phyloP scores from a whole-genome alignment of 2,329 filamentous ascomycete genomes.

The Fusarium denticulatum region DNA sequence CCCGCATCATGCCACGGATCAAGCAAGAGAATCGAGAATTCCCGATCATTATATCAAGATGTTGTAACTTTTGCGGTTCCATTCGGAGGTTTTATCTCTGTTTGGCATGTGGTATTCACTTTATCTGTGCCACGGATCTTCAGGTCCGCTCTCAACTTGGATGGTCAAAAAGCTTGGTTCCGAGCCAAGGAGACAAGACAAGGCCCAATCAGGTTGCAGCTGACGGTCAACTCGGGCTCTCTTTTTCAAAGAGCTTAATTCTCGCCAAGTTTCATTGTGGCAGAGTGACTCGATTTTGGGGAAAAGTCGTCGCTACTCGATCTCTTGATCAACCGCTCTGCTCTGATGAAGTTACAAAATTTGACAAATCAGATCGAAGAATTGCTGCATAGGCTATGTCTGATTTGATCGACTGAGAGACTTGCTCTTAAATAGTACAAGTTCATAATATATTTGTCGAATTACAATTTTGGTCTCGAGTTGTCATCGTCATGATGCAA shows the following conservation, averaged over 20 bases:
- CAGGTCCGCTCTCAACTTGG: conserved; percentile 28
- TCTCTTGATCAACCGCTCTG: not conserved
- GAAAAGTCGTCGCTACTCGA: not conserved
- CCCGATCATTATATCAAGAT: not conserved
- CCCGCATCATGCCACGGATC: conserved; percentile 13
- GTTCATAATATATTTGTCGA: not conserved
- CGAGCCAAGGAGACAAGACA: not conserved
- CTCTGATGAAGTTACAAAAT: not conserved
- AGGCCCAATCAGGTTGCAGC: conserved; percentile 18
- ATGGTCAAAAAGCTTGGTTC: conserved; percentile 21
- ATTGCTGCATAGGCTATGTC: not conserved
- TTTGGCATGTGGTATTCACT: not conserved
- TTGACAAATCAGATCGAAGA: not conserved
- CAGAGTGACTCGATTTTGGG: not conserved
- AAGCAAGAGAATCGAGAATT: conserved; percentile 9
- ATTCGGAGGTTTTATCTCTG: not conserved
- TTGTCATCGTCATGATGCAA: not conserved
- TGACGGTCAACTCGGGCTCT: not conserved
- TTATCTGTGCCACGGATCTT: conserved; percentile 25
- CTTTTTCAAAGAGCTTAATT: not conserved
- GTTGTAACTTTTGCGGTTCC: conserved; percentile 4
- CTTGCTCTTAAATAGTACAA: not conserved
- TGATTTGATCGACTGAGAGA: not conserved
- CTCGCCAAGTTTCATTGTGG: not conserved
- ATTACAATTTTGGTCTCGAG: not conserved